phyloP scores from a whole-genome alignment of 306 rosid species.

The Neltuma alba region DNA sequence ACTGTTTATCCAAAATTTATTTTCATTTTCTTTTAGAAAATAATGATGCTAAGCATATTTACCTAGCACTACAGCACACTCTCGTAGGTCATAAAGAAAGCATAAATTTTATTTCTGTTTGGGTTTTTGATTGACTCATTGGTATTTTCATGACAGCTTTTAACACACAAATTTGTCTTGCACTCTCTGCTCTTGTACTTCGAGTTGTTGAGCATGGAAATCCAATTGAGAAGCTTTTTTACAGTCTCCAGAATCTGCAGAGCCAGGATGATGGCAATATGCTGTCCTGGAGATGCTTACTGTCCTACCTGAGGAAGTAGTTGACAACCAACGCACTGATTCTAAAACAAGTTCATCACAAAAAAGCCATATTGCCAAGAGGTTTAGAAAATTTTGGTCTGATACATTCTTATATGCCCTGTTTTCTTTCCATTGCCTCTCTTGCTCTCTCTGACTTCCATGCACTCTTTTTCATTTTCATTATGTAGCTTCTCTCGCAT shows the following conservation, averaged over 20 bases:
- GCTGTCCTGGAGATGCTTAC: constrained; percentile 98
- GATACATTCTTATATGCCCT: constrained; percentile 7
- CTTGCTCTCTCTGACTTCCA: constrained; percentile 22
- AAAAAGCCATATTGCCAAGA: constrained; percentile 76
- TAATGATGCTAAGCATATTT: background rate
- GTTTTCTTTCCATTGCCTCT: constrained; percentile 19
- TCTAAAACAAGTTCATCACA: constrained; percentile 58
- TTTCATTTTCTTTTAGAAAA: constrained; percentile 11
- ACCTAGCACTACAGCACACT: background rate
- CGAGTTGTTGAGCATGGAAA: constrained; percentile 81
- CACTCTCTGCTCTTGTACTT: constrained; percentile 86
- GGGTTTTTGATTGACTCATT: constrained; percentile 34
- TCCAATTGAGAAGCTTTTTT: constrained; percentile 88
- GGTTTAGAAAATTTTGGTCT: constrained; percentile 57
- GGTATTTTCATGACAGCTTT: constrained; percentile 65
- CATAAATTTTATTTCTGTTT: background rate
- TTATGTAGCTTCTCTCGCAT: constrained; percentile 78
- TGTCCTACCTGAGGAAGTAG: constrained; percentile 89
- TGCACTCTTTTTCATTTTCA: constrained; percentile 14
- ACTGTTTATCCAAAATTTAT: constrained; percentile 22
- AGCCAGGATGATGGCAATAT: constrained; percentile 65
- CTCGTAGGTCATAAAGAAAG: background rate
- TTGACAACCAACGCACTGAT: constrained; percentile 65
- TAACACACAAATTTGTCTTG: constrained; percentile 97
- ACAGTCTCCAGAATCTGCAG: constrained; percentile 87